Base-by-base conservation (phyloP, 352 stramenopile species). In the Phytophthora cryptogea region DNA sequence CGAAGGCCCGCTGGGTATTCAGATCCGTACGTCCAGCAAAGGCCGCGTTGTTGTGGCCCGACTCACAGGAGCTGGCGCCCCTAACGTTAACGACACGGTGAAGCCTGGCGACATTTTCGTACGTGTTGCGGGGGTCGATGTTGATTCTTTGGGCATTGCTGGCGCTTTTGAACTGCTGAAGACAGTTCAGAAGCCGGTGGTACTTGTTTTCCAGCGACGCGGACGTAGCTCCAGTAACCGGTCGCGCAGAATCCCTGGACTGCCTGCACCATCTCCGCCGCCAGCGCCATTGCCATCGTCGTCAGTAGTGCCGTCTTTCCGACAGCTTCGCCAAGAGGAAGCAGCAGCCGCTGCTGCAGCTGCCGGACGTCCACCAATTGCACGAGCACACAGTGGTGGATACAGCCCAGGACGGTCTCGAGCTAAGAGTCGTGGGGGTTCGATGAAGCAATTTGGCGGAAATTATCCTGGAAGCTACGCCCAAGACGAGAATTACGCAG, bases 151-250 rank as follows among this genome's bases (percentile, higher is more conserved):
- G 10, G 86, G 86, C 9, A 88, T 95, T 57, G 72, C 70, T 13
- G 86, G 81, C 1, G 82, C 84, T 1, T 92, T 90, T 58, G 84
- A 95, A 61, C 54, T 92, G 47, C 69, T 95, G 23, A 83, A 88
- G 59, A 88, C 66, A 0, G 84, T 93, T 5, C 74, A 87, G 46
- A 95, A 95, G 42, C 86, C 86, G 2, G 86, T 92, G 2, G 68
- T 90, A 3, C 69, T 95, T 2, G 81, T 93, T 0, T 95, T 95
- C 59, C 76, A 92, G 63, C 51, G 59, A 47, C 70, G 52, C 27
- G 58, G 59, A 39, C 68, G 65, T 39, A 68, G 44, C 33, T 51
- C 32, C n/a, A 57, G 47, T 31, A 50, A 7, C 41, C 53, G 63
- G 31, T 41, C 17, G 9, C 41, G 52, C 50, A 51, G 52, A 48